These are phyloP conservation scores for Acanthamoeba lenticulata DNA, from an alignment of 208 protist species.

Conservation along the genomic window DNA sequence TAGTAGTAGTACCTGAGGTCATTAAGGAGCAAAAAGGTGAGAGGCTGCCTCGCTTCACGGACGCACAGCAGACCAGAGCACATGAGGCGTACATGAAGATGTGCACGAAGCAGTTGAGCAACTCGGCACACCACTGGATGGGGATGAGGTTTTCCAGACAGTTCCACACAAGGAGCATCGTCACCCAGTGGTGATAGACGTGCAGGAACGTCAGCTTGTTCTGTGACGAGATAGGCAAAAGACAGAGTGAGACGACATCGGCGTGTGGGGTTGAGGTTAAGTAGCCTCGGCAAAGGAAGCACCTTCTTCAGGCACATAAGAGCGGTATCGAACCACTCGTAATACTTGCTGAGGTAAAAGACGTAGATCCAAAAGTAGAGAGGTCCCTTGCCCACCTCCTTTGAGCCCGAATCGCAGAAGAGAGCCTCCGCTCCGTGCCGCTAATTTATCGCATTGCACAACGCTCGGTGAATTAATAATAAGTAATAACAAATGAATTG, in stretches of 20 bases:
- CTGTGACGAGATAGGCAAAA: background rate
- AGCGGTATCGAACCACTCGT: conserved; percentile 78
- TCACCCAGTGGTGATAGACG: conserved; percentile 76
- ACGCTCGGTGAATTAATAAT: background rate
- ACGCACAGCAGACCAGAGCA: no score
- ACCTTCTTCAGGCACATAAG: conserved; percentile 76
- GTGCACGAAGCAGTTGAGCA: conserved; percentile 69
- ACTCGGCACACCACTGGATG: conserved; percentile 52
- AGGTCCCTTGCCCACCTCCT: conserved; percentile 46
- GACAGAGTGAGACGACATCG: background rate
- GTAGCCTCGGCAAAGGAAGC: background rate
- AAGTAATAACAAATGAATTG: background rate
- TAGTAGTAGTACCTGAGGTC: conserved; percentile 69
- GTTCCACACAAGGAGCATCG: conserved; percentile 63
- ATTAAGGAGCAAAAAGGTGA: background rate
- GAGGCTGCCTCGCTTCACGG: no score
- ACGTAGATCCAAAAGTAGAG: conserved; percentile 70
- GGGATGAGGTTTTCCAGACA: conserved; percentile 47
- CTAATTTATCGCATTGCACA: background rate
- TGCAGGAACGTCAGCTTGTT: conserved; percentile 74
- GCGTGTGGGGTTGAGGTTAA: background rate
- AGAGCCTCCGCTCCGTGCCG: background rate
- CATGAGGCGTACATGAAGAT: conserved; percentile 62
- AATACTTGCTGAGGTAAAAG: conserved; percentile 72
- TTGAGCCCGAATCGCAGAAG: conserved; percentile 27